Evolutionary conservation across 1,139 yeast species (phyloP), one percentile per base, ranked within the genome.

Genomic region (Zygoascus sp.): DNA sequence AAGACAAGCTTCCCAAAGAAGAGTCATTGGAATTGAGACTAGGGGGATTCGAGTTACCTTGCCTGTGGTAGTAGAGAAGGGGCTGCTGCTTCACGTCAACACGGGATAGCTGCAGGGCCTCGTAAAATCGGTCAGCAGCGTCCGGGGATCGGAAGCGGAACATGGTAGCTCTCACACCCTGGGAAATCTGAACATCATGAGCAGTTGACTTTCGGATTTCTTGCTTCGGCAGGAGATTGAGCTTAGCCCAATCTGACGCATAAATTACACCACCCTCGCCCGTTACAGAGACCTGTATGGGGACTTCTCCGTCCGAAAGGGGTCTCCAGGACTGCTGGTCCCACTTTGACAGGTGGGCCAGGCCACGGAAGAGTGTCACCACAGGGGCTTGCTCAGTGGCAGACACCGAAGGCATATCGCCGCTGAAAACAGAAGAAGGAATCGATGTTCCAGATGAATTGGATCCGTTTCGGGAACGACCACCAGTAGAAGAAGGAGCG

Each of bases 171-270:
- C 53, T 55, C 17, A 44, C 43, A 2, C 55, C 53, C 35, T 54
- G 55, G 39, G 54, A 50, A 44, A 63, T 47, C 42, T 63, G 65
- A 17, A 63, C 56, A 46, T 63, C 67, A 32, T 60, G 55, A 4
- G 54, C 55, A 4, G 67, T 63, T 3, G 58, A 50, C 44, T 56
- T 52, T 13, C 59, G 51, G 16, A 54, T 44, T 13, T 55, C 59
- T 34, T 55, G 57, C 8, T 45, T 42, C 6, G 58, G 55, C 15
- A 47, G 38, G 23, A 58, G 41, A 2, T 40, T 40, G 22, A 32
- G 17, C 15, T 47, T 49, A 2, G 39, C 42, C 16, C 32, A 34
- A 3, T 46, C 36, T 9, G 45, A 46, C 13, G 52, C 58, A 6
- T 38, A 32, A 10, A 58, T 45, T 2, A 47, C 44, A 1, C 58